Evolutionary conservation across 768 basidiomycete genomes (phyloP), one percentile per base, ranked within the genome.

Genomic region (Vararia minispora): DNA sequence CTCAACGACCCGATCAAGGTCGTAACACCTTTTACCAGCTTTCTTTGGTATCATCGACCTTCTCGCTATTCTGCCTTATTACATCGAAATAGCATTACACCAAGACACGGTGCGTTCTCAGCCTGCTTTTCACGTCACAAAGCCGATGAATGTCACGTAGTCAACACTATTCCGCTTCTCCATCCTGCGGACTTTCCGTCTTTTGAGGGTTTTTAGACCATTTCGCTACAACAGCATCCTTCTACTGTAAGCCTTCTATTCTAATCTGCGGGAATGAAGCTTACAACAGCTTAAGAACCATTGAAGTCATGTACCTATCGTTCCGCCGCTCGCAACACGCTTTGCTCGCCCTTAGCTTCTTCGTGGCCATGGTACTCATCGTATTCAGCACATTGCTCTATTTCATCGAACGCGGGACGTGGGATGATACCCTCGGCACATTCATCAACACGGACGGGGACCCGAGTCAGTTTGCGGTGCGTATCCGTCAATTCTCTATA

Each of bases 261-360:
- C 14, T 34, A 26, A 14, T 10, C 16, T 13, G 18, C 5, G 41
- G 11, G 12, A 18, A 36, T 11, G 23, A 10, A 8, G 11, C 28
- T 26, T 39, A 28, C 14, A 42, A 32, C 40, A 18, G 16, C 30
- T 32, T 14, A 39, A 86, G 84, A 32, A 88, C 86, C 0, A 88
- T 88, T 34, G 84, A 89, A 64, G 86, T 88, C 50, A 95, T 94
- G 90, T 89, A 83, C 55, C 70, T 94, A 22, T 79, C 87, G 22
- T 79, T 91, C 25, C 71, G 82, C 35, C 68, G 87, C 43, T 90
- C 86, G 0, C 81, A 87, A 46, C 85, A 92, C 49, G 89, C 89
- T 0, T 65, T 91, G 1, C 69, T 90, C 3, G 89, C 90, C 0
- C 76, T 94, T 14, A 73, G 75, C 2, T 94, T 92, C 58, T 92